Base-by-base conservation (phyloP, 164 flowering plant genomes). In the Echeveria elegans region DNA sequence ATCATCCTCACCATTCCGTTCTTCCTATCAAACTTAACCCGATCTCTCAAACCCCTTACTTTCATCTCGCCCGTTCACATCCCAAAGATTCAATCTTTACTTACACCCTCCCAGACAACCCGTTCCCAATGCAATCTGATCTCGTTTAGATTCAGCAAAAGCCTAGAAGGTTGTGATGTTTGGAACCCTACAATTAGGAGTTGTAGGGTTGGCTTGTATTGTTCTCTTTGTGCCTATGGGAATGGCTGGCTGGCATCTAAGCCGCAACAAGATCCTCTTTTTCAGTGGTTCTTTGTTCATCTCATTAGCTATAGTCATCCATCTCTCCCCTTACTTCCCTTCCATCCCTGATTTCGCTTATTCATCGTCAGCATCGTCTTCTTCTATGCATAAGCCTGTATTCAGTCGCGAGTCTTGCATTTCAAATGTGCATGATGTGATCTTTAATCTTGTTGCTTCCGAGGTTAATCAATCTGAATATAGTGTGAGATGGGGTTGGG, bases 221-320 rank as follows among this genome's bases (percentile, higher is more conserved):
- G 96, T 90, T 34, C 73, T 93, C n/a, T 83, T 93, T 31, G 91
- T 93, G 4, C 98, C 97, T 15, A 88, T 93, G 94, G 89, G 78
- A 0, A 80, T 94, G 86, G 98, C 96, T 0, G 98, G 98, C 0
- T 94, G 85, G 87, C 97, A 90, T 68, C 77, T 94, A 37, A 94
- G 97, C 77, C 83, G 97, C 66, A 89, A 94, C 80, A 94, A 86
- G 78, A 78, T 88, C 81, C 87, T 93, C 18, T 93, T 94, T 73
- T 90, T 94, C 82, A 86, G 98, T 63, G 85, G 97, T 16, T 91
- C 90, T 14, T 84, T 94, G 59, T 91, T 94, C 76, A 87, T 89
- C 19, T 77, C 96, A 15, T 95, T 94, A 29, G 96, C 94, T 34
- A 86, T 91, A 34, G 81, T 86, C 53, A 92, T 94, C 71, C 99